Percentiles rank a stretch among this genome's conserved stretches.
Evolutionary conservation across 2,329 filamentous ascomycete genomes (phyloP).

Genomic region (Amesomyces nigricolor): DNA sequence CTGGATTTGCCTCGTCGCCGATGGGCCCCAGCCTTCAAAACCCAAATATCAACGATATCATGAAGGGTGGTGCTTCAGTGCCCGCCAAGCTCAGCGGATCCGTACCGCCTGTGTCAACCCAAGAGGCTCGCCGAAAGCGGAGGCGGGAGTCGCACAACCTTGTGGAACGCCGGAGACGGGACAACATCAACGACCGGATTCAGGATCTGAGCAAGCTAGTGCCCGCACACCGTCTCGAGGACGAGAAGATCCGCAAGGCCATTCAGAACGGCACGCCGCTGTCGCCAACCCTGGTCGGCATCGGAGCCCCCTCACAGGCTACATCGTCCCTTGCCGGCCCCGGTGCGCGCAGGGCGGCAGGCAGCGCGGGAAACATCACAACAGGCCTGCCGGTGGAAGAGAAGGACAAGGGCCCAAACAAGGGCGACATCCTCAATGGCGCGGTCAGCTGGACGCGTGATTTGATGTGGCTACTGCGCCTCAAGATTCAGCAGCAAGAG

Average conservation of each 20-base stretch:
- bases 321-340: slow-evolving; percentile 85
- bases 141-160: slow-evolving; percentile 93
- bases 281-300: slow-evolving; percentile 71
- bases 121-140: slow-evolving; percentile 89
- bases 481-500: slow-evolving; percentile 84
- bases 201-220: slow-evolving; percentile 93
- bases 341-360: slow-evolving; percentile 72
- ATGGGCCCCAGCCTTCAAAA: slow-evolving; percentile 61
- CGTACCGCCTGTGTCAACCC: slow-evolving; percentile 58
- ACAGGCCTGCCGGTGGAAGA: slow-evolving; percentile 90
- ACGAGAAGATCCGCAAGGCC: slow-evolving; percentile 94
- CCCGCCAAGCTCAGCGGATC: slow-evolving; percentile 69
- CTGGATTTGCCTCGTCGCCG: slow-evolving; percentile 75
- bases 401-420: slow-evolving; percentile 98
- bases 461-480: slow-evolving; percentile 92
- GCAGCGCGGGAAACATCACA: slow-evolving; percentile 72
- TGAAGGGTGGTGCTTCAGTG: slow-evolving; percentile 84
- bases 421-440: slow-evolving; percentile 96
- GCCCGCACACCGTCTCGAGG: slow-evolving; percentile 84
- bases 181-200: slow-evolving; percentile 98
- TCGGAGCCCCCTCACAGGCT: slow-evolving; percentile 64
- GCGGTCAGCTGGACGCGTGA: slow-evolving; percentile 96
- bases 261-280: slow-evolving; percentile 87
- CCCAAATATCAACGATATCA: slow-evolving; percentile 79
- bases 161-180: slow-evolving; percentile 86